Evolutionary conservation across 2,329 filamentous ascomycete species (phyloP), one percentile per base, ranked within the genome.

Genomic region (Cytospora schulzeri): DNA sequence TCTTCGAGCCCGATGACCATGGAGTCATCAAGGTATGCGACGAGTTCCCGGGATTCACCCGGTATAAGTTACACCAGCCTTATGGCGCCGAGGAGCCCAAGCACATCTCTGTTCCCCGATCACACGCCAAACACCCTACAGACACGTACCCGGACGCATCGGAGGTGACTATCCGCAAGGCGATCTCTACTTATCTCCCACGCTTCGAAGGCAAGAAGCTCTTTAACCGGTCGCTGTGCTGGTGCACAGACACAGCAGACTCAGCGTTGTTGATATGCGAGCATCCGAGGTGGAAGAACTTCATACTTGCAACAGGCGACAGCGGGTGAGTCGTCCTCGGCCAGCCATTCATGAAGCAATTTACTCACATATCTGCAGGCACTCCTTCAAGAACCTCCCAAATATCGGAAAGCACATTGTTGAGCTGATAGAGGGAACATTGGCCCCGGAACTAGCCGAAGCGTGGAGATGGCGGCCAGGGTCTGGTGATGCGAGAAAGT

Each of bases 341-440:
- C 6, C 5, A 17, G 17, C 4, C 19, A 33, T 41, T 17, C 2
- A 22, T 33, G 38, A 50, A 19, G 22, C 11, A 29, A 8, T 12
- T 62, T 14, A 60, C 65, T 62, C 63, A 64, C 67, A 19, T 50
- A 12, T 59, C 28, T 51, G 41, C 35, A 80, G 79, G 2, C 79
- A 81, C 65, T 75, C 76, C 1, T 81, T 81, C 71, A 81, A 81
- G 63, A 71, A 81, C 0, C 66, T 81, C 17, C 79, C 79, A 1
- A 80, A 74, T 56, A 80, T 81, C 58, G 79, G 79, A 1, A 80
- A 77, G 61, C 78, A 81, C 63, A 76, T 81, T 3, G 79, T 81
- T 14, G 78, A 80, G 68, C 66, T 81, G 53, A 69, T 81, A 6
- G 79, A 81, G 65, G 76, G 74, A 1, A 72, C 68, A 4, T 68